These are phyloP conservation scores for Ogataea trehalophila DNA, from an alignment of 805 yeast genomes.

Conservation along the genomic window DNA sequence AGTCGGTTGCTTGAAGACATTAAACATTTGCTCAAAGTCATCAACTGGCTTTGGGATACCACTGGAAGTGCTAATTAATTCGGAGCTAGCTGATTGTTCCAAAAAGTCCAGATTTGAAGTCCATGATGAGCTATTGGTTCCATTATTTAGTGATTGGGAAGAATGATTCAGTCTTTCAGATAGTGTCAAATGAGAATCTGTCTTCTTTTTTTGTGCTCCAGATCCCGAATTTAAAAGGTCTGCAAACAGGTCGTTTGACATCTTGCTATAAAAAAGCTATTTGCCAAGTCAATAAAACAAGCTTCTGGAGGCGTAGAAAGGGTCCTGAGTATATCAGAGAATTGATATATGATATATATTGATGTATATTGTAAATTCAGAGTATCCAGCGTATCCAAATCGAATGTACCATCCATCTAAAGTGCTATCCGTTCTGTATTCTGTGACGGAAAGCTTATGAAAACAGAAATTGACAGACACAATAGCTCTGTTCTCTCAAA, in stretches of 20 bases:
- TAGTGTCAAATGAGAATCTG: conserved; percentile 26
- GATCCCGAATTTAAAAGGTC: conserved; percentile 33
- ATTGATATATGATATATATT: too few species aligned
- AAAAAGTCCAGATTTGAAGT: conserved; percentile 35
- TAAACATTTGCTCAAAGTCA: conserved; percentile 18
- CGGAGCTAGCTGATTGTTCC: conserved; percentile 17
- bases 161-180: conserved; percentile 31
- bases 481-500: too few species aligned
- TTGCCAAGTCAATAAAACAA: background rate
- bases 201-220: conserved; percentile 14
- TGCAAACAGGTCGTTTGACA: conserved; percentile 39
- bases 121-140: conserved; percentile 20
- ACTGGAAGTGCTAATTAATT: conserved; percentile 1
- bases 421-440: too few species aligned
- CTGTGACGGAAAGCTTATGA: too few species aligned
- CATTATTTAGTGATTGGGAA: conserved; percentile 2
- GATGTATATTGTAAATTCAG: background rate
- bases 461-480: too few species aligned
- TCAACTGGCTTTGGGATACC: conserved; percentile 1
- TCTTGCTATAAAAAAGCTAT: background rate
- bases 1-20: conserved; percentile 14
- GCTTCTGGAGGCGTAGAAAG: background rate
- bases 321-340: background rate
- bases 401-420: background rate
- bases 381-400: background rate